Evolutionary conservation across 192 early-diverging fungal species (phyloP), one percentile per base, ranked within the genome.

Genomic region (Coemansia sp.): DNA sequence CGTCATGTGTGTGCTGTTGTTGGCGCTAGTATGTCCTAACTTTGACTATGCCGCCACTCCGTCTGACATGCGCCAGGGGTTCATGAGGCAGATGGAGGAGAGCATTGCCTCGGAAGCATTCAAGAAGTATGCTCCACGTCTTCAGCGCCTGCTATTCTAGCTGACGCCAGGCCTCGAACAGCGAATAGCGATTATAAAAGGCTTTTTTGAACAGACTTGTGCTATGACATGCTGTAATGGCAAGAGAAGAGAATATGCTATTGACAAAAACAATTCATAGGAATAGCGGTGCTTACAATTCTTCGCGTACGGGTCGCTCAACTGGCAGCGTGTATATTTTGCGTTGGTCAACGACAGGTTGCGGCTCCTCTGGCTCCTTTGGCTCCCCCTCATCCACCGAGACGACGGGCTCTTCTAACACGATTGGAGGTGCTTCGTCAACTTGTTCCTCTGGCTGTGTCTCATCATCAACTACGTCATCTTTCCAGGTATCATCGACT

Each of bases 291-390:
- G 23, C 17, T n/a, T 66, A 73, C 36, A 73, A 45, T 12, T 73
- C 71, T 29, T 62, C 65, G 14, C 48, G 50, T 27, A 51, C 50
- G 3, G 65, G 71, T 3, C 66, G 66, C 34, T 67, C 72, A 3
- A 68, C 72, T 14, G 72, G 66, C 12, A 68, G 50, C 23, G 58
- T 62, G 17, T 64, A 74, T 7, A 58, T 17, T 58, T 58, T 58
- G 55, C 55, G 55, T 29, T 1, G 55, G 31, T 58, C 55, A 31
- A 58, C 32, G 29, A 15, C 31, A n/a, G 53, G 63, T 58, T n/a
- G 25, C 51, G 46, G 64, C 23, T 36, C 27, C 32, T 34, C 25
- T 27, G 25, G 25, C 25, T 27, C 25, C 25, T 27, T n/a, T 50
- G 45, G 45, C 45, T 19, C 50, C 50, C 1, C 41, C 1, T 42